Conservation (phyloP, 371 early-diverging fungal species). For the Mortierella sp. region DNA sequence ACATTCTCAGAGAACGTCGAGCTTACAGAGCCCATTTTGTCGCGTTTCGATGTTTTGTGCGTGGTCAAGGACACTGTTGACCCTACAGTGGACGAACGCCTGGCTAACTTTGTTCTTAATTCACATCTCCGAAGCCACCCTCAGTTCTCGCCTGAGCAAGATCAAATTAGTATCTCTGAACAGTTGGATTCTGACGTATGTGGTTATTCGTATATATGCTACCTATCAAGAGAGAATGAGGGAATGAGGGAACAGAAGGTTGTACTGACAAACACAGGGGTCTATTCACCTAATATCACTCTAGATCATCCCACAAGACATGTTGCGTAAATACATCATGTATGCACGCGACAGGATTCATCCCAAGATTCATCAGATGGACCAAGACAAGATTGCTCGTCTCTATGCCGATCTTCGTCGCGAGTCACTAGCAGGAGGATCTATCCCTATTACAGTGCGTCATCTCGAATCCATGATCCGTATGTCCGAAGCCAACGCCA, state of each 20-base stretch:
- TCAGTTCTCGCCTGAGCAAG: constrained; percentile 57
- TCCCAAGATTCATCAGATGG: constrained; percentile 91
- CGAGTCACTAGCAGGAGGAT: constrained; percentile 87
- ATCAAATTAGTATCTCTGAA: constrained; percentile 40
- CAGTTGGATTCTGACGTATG: constrained; percentile 60
- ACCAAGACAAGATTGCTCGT: constrained; percentile 87
- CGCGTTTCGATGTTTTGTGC: constrained; percentile 99
- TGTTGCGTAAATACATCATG: constrained; percentile 97
- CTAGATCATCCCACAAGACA: constrained; percentile 84
- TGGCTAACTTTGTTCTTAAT: constrained; percentile 97
- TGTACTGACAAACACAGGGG: neutral
- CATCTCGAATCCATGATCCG: constrained; percentile 99
- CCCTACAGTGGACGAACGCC: constrained; percentile 86
- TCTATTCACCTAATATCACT: neutral
- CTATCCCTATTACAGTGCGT: constrained; percentile 99
- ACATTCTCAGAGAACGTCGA: constrained; percentile 99
- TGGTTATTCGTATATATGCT: constrained; percentile 5
- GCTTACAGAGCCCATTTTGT: constrained; percentile 98
- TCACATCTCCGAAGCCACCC: constrained; percentile 95
- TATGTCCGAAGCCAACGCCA: constrained; percentile 97
- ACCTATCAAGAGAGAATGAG: too few relatives aligned
- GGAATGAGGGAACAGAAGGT: too few relatives aligned
- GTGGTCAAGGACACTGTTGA: constrained; percentile 97
- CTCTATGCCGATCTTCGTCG: constrained; percentile 96
- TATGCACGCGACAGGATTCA: constrained; percentile 93